Conservation (phyloP, 108 stramenopile species). For the Nannochloropsis oceanica region DNA sequence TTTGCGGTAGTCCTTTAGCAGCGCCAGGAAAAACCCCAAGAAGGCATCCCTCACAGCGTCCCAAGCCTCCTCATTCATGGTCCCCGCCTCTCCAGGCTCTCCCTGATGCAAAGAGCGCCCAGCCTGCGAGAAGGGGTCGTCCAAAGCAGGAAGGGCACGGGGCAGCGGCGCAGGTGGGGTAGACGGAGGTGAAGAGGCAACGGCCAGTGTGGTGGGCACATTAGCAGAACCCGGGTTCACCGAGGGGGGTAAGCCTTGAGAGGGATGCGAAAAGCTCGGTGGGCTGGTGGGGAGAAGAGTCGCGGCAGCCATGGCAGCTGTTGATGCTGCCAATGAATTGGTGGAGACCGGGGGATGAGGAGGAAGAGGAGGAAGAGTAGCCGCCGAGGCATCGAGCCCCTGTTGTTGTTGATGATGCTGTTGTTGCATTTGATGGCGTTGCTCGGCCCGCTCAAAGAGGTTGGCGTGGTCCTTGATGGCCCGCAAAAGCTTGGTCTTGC, state of each 20-base stretch:
- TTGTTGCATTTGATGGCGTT: neutral
- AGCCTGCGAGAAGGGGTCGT: neutral
- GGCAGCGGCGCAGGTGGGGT: neutral
- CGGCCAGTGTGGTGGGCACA: too few relatives aligned
- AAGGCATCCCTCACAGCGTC: slow-evolving; percentile 26
- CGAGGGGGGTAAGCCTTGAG: neutral
- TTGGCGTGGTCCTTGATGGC: neutral
- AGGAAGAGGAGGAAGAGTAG: neutral
- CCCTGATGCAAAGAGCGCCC: neutral
- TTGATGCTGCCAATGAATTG: neutral
- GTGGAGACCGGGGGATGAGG: neutral
- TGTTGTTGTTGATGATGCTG: neutral
- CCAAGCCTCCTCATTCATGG: neutral
- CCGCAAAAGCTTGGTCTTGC: neutral
- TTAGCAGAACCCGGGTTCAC: neutral
- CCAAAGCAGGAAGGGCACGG: neutral
- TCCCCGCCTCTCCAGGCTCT: neutral
- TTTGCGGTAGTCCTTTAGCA: slow-evolving; percentile 20
- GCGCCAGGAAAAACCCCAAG: slow-evolving; percentile 28
- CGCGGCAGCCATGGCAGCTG: neutral
- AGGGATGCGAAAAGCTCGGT: neutral
- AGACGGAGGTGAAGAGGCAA: too few relatives aligned
- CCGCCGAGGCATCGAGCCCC: too few relatives aligned
- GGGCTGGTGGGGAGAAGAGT: neutral
- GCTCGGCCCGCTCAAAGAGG: neutral